These are phyloP conservation scores for Agaricus sinodeliciosus DNA, from an alignment of 768 basidiomycete species.

Conservation along the genomic window DNA sequence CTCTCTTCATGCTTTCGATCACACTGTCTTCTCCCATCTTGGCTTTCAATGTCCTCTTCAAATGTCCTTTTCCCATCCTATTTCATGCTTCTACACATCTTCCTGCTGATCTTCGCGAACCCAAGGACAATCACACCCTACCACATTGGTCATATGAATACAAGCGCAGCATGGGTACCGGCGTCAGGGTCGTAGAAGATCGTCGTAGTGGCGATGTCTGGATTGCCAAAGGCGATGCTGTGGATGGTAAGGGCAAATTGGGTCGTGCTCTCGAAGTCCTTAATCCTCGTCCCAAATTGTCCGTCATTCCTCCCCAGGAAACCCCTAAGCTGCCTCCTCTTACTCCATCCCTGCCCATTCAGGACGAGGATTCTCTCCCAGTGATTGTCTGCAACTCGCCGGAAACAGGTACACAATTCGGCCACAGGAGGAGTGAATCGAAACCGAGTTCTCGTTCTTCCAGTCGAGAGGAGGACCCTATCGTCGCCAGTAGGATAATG, in stretches of 20 bases:
- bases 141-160: conserved; percentile 47
- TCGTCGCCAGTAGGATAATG: conserved; percentile 55
- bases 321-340: conserved; percentile 33
- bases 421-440: conserved; percentile 43
- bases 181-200: conserved; percentile 62
- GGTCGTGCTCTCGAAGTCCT: conserved; percentile 61
- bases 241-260: conserved; percentile 57
- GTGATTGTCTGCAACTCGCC: conserved; percentile 43
- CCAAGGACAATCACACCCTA: conserved; percentile 32
- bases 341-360: conserved; percentile 59
- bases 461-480: conserved; percentile 42
- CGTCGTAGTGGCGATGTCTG: conserved; percentile 71
- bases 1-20: conserved; percentile 56
- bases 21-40: conserved; percentile 64
- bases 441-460: conserved; percentile 51
- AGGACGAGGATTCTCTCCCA: conserved; percentile 39
- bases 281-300: conserved; percentile 56
- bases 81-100: conserved; percentile 46
- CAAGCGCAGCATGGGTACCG: conserved; percentile 58
- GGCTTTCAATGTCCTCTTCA: conserved; percentile 52
- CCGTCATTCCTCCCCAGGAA: conserved; percentile 57
- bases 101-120: conserved; percentile 28
- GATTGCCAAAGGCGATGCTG: conserved; percentile 66
- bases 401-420: conserved; percentile 51
- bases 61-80: conserved; percentile 59